Conservation (phyloP, 2,329 filamentous ascomycete species). For the Fusarium chuoi region DNA sequence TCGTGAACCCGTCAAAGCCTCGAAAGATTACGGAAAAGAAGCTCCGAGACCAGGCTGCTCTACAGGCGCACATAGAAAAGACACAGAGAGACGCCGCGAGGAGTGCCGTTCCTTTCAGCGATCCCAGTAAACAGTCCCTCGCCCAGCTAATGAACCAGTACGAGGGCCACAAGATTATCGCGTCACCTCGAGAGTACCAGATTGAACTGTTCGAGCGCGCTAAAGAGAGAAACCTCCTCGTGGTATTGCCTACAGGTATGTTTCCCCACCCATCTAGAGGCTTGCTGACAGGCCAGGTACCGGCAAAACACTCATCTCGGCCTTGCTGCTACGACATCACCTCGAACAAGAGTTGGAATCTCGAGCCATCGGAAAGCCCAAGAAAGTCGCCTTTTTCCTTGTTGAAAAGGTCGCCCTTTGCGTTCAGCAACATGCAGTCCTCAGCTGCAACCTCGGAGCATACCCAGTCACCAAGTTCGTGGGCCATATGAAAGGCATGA, state of each 20-base stretch:
- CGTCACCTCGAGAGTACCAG: slow-evolving; percentile 88
- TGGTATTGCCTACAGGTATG: slow-evolving; percentile 88
- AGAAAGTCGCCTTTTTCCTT: slow-evolving; percentile 84
- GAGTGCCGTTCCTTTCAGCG: slow-evolving; percentile 38
- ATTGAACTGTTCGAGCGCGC: slow-evolving; percentile 90
- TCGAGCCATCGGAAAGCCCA: slow-evolving; percentile 67
- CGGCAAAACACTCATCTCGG: slow-evolving; percentile 96
- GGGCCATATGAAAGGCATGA: slow-evolving; percentile 69
- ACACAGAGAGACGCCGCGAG: slow-evolving; percentile 52
- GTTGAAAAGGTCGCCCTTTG: slow-evolving; percentile 91
- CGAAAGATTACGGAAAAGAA: slow-evolving; percentile 59
- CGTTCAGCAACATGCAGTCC: slow-evolving; percentile 86
- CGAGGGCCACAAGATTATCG: slow-evolving; percentile 68
- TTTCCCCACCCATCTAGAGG: neutral
- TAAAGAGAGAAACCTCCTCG: slow-evolving; percentile 86
- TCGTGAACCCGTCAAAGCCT: slow-evolving; percentile 46
- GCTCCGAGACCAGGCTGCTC: slow-evolving; percentile 60
- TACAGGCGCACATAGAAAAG: slow-evolving; percentile 56
- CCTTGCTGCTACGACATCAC: slow-evolving; percentile 80
- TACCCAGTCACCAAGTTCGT: slow-evolving; percentile 79
- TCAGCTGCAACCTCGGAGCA: slow-evolving; percentile 79
- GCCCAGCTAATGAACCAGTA: slow-evolving; percentile 49
- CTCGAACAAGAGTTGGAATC: slow-evolving; percentile 81
- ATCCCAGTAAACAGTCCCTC: slow-evolving; percentile 46
- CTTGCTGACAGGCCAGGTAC: slow-evolving; percentile 66